phyloP scores from a whole-genome alignment of 352 stramenopile species.

The Phytophthora cajani region DNA sequence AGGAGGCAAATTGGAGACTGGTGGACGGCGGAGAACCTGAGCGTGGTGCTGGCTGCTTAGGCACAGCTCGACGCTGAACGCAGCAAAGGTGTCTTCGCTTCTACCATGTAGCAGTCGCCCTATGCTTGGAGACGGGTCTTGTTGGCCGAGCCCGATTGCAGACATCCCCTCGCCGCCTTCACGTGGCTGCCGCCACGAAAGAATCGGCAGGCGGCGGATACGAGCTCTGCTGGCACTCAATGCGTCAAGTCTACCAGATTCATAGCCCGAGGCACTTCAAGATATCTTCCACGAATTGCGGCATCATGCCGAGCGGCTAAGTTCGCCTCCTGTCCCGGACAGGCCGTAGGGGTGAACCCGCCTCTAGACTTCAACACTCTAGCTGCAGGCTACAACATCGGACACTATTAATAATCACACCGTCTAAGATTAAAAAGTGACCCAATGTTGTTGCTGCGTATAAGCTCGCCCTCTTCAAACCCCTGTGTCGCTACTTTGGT shows the following conservation, averaged over 20 bases:
- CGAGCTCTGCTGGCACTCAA: not conserved
- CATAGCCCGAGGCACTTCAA: not conserved
- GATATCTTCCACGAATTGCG: constrained; percentile 2
- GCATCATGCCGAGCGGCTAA: not conserved
- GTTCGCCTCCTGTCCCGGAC: not conserved
- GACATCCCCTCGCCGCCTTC: constrained; percentile 6
- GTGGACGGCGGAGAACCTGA: not conserved
- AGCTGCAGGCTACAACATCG: not conserved
- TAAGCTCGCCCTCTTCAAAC: too few relatives aligned
- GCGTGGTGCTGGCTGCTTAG: constrained; percentile 11
- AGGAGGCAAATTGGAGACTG: constrained; percentile 26
- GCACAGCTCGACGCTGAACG: constrained; percentile 22
- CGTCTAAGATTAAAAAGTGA: not conserved
- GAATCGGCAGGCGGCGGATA: constrained; percentile 5
- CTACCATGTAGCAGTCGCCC: not conserved
- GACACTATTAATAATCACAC: not conserved
- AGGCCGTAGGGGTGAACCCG: too few relatives aligned
- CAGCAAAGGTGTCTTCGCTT: not conserved
- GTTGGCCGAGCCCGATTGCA: not conserved
- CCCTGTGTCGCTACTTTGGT: too few relatives aligned
- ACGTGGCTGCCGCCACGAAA: constrained; percentile 13
- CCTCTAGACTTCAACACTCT: too few relatives aligned
- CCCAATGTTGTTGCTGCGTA: too few relatives aligned
- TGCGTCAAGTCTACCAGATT: not conserved
- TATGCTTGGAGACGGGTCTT: constrained; percentile 15